Evolutionary conservation across 768 basidiomycete genomes (phyloP), one percentile per base, ranked within the genome.

Genomic region (Boletales sp.): DNA sequence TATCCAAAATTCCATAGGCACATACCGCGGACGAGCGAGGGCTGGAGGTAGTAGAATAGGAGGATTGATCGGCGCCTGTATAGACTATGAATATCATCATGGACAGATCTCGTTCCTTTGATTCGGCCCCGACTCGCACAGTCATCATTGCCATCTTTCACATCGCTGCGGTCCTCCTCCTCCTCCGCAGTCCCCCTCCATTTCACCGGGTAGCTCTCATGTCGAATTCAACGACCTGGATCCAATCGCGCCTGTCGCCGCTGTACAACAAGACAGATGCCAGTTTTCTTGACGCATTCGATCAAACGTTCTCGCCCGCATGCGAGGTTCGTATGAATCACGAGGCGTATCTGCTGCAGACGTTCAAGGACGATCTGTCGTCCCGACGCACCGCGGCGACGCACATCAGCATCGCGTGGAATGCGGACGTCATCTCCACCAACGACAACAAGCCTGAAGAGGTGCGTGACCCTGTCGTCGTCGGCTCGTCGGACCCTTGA

Each of bases 271-370:
- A 34, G 18, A 11, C 46, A 6, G 57, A 58, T 3, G 41, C 21
- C 9, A 18, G 5, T 11, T 50, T 62, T 44, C 44, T 54, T 5
- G 47, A 49, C 0, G 36, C 58, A 15, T 66, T 75, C 47, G 61
- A 67, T 15, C 48, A 47, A 19, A 41, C 55, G 9, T 76, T 77
- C 54, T 56, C 74, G 18, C 53, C 66, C 1, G 33, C 55, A 2
- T 67, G 68, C 43, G 63, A 73, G 34, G 58, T 75, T n/a, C 55
- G 64, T 13, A 30, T 60, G 35, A 70, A 75, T 49, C 70, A 74
- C 46, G 59, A 30, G 4, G 35, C 51, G 0, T 49, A 48, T 3
- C 41, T 56, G 8, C 47, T 66, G 15, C 61, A 68, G 13, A 47
- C 61, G 12, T 62, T 75, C 40, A 58, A 53, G 44, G 64, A 66